Percentiles rank a stretch among this genome's conserved stretches.
Conservation (phyloP, 2,329 filamentous ascomycete species). For the Moelleriella libera region DNA sequence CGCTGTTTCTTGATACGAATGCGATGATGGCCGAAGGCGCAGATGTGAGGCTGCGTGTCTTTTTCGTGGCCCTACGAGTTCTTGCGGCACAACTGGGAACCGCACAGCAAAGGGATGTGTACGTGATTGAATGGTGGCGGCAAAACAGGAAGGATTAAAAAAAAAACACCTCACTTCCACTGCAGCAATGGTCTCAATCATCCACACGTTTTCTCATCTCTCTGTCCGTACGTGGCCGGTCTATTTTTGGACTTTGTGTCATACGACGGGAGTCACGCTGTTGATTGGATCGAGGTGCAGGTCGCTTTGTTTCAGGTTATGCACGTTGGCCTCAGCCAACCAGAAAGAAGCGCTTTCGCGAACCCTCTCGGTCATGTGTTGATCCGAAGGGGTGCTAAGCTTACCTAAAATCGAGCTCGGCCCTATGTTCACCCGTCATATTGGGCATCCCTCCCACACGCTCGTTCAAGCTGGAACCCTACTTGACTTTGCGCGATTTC, state of each 20-base stretch:
- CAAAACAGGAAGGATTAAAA: background rate
- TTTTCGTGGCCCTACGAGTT: too few species aligned
- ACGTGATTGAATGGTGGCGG: too few species aligned
- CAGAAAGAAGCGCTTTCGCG: background rate
- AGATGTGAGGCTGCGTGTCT: too few species aligned
- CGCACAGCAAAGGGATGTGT: too few species aligned
- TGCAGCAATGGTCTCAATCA: too few species aligned
- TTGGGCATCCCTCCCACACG: background rate
- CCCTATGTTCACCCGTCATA: background rate
- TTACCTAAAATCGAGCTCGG: too few species aligned
- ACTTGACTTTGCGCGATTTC: too few species aligned
- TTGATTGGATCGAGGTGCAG: constrained; percentile 6
- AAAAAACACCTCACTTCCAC: background rate
- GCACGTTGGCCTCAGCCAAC: constrained; percentile 7
- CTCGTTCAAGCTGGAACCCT: too few species aligned
- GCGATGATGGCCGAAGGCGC: too few species aligned
- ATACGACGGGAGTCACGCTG: background rate
- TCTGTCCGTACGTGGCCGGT: background rate
- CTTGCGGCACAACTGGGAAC: too few species aligned
- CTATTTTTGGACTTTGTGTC: constrained; percentile 9
- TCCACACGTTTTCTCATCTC: background rate
- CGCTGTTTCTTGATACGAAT: too few species aligned
- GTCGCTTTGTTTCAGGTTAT: constrained; percentile 11
- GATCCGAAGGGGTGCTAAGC: background rate
- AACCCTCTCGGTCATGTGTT: background rate